These are phyloP conservation scores for Spiraea crenata DNA, from an alignment of 331 rosid species.

Conservation along the genomic window DNA sequence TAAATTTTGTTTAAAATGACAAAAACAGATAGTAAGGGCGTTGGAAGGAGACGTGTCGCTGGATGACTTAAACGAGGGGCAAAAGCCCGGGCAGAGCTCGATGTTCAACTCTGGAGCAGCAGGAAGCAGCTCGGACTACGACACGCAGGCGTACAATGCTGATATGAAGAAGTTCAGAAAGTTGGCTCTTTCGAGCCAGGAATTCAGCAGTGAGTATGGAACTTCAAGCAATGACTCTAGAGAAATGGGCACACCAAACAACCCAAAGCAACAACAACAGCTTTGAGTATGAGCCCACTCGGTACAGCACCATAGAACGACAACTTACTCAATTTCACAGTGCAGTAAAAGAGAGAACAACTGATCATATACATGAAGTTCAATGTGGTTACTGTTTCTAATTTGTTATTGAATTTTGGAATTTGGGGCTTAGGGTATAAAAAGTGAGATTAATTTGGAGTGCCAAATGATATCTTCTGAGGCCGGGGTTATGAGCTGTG, in stretches of 20 bases:
- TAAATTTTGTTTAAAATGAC: background rate
- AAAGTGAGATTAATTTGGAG: conserved; percentile 9
- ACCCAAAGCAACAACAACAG: conserved; percentile 8
- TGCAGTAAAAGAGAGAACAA: background rate
- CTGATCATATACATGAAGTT: background rate
- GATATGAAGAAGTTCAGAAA: conserved; percentile 61
- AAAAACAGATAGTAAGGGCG: conserved; percentile 61
- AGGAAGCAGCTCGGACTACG: conserved; percentile 50
- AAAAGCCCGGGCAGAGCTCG: conserved; percentile 31
- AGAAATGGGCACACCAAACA: conserved; percentile 22
- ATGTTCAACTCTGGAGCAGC: conserved; percentile 2
- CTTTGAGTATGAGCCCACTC: conserved; percentile 13
- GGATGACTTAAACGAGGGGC: conserved; percentile 67
- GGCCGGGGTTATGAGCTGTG: background rate
- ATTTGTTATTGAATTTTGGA: conserved; percentile 10
- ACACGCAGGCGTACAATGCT: conserved; percentile 52
- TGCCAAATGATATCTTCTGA: background rate
- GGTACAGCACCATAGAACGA: background rate
- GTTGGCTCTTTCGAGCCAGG: conserved; percentile 50
- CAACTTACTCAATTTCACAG: background rate
- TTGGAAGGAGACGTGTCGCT: conserved; percentile 74
- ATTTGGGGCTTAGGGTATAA: background rate
- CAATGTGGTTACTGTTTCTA: conserved; percentile 15
- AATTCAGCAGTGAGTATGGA: conserved; percentile 43
- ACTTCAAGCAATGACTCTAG: conserved; percentile 51